Conservation (phyloP, 1,139 yeast genomes). For the Barnettozyma hawaiiensis region DNA sequence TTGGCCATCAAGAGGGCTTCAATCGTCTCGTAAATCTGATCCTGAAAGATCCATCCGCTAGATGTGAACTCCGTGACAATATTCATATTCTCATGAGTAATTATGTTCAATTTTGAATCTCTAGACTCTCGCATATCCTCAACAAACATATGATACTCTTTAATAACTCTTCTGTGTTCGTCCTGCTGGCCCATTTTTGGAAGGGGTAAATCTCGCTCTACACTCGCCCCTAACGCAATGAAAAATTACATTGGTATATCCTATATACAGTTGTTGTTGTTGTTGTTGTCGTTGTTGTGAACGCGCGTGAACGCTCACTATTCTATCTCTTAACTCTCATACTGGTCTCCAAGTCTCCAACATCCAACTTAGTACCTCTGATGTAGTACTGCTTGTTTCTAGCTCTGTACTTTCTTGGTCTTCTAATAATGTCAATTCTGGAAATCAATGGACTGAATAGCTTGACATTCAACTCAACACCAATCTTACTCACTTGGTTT, state of each 20-base stretch:
- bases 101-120: slow-evolving; percentile 13
- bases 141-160: slow-evolving; percentile 16
- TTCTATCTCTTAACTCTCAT: slow-evolving; percentile 26
- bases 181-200: slow-evolving; percentile 1
- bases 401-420: slow-evolving; percentile 62
- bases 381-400: slow-evolving; percentile 86
- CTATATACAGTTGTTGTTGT: slow-evolving; percentile 7
- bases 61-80: slow-evolving; percentile 18
- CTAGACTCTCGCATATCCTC: neutral
- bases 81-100: slow-evolving; percentile 23
- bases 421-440: slow-evolving; percentile 67
- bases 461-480: slow-evolving; percentile 77
- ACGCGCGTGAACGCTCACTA: no score
- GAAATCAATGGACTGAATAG: slow-evolving; percentile 72
- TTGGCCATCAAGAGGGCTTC: slow-evolving; percentile 40
- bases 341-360: slow-evolving; percentile 60
- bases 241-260: neutral
- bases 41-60: slow-evolving; percentile 27
- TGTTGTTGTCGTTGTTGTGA: no score
- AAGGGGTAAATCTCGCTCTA: neutral
- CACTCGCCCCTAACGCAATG: slow-evolving; percentile 2
- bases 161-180: slow-evolving; percentile 10
- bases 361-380: slow-evolving; percentile 79
- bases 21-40: slow-evolving; percentile 36
- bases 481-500: slow-evolving; percentile 71